Base-by-base conservation (phyloP, 495 filamentous ascomycete species). In the Friedmanniomyces simplex region DNA sequence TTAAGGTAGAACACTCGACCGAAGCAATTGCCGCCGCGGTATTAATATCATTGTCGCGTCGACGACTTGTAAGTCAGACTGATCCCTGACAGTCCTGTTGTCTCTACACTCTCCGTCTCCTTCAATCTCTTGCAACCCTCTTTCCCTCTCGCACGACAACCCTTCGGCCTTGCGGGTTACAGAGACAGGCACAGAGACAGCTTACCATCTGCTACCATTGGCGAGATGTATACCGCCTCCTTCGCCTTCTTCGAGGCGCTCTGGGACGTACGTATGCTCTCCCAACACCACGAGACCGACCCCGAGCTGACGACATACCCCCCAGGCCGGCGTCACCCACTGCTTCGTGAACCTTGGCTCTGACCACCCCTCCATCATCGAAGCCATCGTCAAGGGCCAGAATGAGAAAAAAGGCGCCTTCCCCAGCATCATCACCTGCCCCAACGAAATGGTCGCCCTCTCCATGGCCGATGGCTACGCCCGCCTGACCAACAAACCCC, bases 401-500 rank as follows among this genome's bases (percentile, higher is more conserved):
- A 79, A 76, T 55, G 79, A 82, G 65, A 79, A 77, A 58, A 70
- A 68, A 48, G 82, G 79, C 43, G 75, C 78, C 52, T 96, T 95
- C 63, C 91, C 91, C 25, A 81, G 75, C 37, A 89, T 96, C 52
- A 87, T 97, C 63, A 97, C 91, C 48, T 96, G 91, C 68, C 48
- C 37, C 2, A 51, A 54, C 34, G 59, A 95, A 87, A 97, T 96
- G 91, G 91, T 97, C 4, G 91, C 91, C 49, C 82, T 97, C 59
- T 96, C 91, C 49, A 95, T 95, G 86, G 91, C 91, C 20, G 91
- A 97, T 68, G 91, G 90, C 59, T 96, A 91, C 68, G 91, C 91
- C 2, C 88, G 91, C 47, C 71, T 91, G 7, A 95, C 89, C 20
- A 79, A 83, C 51, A 83, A 89, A 59, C 88, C 89, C 0, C 91